Evolutionary conservation across 306 rosid species (phyloP).

Genomic region (Begonia loranthoides): DNA sequence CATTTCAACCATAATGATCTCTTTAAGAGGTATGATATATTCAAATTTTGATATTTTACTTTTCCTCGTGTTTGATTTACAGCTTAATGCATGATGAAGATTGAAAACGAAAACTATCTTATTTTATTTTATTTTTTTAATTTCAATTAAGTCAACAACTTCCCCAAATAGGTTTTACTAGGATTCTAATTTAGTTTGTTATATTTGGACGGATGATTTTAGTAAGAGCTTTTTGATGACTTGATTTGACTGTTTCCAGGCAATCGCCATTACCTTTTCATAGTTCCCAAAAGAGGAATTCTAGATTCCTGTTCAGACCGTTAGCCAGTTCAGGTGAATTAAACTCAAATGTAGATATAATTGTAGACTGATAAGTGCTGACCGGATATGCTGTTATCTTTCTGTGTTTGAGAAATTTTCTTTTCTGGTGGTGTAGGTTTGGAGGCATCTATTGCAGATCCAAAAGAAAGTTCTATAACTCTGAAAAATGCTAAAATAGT

Average conservation of each 20-base stretch:
- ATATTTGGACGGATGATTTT: neutral
- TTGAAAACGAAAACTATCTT: neutral
- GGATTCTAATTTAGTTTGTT: neutral
- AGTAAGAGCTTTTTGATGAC: neutral
- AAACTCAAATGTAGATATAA: neutral
- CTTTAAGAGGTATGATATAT: constrained; percentile 15
- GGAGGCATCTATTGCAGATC: constrained; percentile 55
- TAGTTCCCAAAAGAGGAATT: constrained; percentile 10
- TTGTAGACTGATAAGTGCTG: neutral
- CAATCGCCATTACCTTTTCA: neutral
- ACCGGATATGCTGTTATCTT: neutral
- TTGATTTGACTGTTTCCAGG: constrained; percentile 2
- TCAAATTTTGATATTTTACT: too few species aligned
- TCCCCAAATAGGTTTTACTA: neutral
- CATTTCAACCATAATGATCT: constrained; percentile 5
- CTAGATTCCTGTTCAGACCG: constrained; percentile 7
- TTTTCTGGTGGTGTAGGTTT: constrained; percentile 35
- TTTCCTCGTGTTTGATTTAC: neutral
- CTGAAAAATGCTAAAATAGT: constrained; percentile 37
- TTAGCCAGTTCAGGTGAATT: constrained; percentile 31
- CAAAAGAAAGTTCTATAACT: constrained; percentile 17
- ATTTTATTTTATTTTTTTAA: neutral
- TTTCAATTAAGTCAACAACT: too few species aligned
- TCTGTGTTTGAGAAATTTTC: constrained; percentile 2
- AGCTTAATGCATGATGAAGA: neutral